Evolutionary conservation across 257 asterid genomes (phyloP).

Genomic region (Cordia subcordata): DNA sequence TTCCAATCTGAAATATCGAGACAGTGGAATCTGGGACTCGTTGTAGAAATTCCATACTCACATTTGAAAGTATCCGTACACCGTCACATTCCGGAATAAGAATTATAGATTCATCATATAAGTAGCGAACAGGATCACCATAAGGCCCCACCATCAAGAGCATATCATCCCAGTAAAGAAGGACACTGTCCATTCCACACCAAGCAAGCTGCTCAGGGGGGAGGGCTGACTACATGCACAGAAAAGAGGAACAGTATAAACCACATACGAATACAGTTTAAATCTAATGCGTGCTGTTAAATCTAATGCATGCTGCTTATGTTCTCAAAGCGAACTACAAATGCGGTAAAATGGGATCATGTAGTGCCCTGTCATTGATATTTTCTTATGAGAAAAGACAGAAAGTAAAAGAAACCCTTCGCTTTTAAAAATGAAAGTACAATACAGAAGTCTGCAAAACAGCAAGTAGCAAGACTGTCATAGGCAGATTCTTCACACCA

Average conservation of each 20-base stretch:
- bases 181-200: slow-evolving; percentile 94
- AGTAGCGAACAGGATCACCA: slow-evolving; percentile 84
- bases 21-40: slow-evolving; percentile 96
- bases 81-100: slow-evolving; percentile 96
- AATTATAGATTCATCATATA: slow-evolving; percentile 80
- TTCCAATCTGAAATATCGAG: slow-evolving; percentile 91
- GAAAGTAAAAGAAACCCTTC: too few species aligned
- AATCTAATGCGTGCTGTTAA: slow-evolving; percentile 1
- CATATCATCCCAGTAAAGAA: slow-evolving; percentile 95
- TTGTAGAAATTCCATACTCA: slow-evolving; percentile 85
- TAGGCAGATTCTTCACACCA: too few species aligned
- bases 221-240: slow-evolving; percentile 61
- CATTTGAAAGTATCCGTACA: slow-evolving; percentile 75
- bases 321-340: too few species aligned
- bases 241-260: slow-evolving; percentile 8
- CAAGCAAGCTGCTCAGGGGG: slow-evolving; percentile 97
- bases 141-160: slow-evolving; percentile 92
- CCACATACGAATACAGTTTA: neutral
- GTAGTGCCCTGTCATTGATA: too few species aligned
- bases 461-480: too few species aligned
- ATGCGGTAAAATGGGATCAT: too few species aligned
- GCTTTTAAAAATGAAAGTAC: too few species aligned
- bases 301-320: too few species aligned
- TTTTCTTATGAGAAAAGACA: too few species aligned
- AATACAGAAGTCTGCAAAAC: too few species aligned